A percentile compares a stretch with the other conserved stretches of the same genome.
These are phyloP conservation scores for Trichoderma pleuroti DNA, from an alignment of 2,329 filamentous ascomycete genomes.

Conservation along the genomic window DNA sequence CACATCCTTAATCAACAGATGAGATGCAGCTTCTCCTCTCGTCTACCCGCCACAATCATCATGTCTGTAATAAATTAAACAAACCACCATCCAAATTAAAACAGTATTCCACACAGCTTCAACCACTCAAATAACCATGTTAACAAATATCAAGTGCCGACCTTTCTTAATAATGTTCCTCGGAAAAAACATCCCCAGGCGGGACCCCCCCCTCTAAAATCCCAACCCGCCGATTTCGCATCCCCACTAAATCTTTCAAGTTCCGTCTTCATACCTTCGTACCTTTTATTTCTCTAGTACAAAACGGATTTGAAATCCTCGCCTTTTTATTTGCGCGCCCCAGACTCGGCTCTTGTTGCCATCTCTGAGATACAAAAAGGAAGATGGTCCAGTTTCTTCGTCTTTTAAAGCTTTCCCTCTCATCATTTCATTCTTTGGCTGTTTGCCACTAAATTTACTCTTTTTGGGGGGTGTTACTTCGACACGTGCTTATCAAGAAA, in stretches of 20 bases:
- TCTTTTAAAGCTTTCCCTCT: not conserved
- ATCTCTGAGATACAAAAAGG: not conserved
- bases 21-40: not conserved
- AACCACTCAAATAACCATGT: not conserved
- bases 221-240: constrained; percentile 13
- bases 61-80: not conserved
- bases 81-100: not conserved
- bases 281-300: not conserved
- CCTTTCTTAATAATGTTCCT: not conserved
- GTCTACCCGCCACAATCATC: not conserved
- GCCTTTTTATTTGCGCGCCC: constrained; percentile 30
- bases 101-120: not conserved
- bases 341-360: not conserved
- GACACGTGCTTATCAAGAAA: constrained; percentile 13
- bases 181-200: not conserved
- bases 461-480: not conserved
- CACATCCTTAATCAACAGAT: not conserved
- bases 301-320: constrained; percentile 34
- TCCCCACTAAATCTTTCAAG: not conserved
- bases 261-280: not conserved
- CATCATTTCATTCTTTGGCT: not conserved
- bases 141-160: not conserved
- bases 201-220: not conserved
- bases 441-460: not conserved
- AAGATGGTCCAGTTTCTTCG: not conserved